Evolutionary conservation across 2,329 filamentous ascomycete genomes (phyloP).

Genomic region (Hypomyces rosellus): DNA sequence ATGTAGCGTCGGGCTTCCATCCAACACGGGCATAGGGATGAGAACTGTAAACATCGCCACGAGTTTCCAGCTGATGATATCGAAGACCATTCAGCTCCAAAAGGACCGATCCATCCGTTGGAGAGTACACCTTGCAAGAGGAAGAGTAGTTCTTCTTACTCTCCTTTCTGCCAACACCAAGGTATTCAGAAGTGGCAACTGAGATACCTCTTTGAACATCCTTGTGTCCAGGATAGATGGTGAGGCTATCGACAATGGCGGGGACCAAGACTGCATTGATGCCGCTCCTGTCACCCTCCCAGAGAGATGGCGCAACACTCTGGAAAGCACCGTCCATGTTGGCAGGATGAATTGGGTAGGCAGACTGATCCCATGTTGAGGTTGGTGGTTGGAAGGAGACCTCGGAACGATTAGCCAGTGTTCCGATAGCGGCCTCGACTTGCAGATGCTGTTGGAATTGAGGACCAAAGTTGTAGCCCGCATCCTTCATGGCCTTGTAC

Average conservation of each 20-base stretch:
- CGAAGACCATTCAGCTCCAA: no score
- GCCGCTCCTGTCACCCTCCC: slow-evolving; percentile 1
- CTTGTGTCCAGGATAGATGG: not conserved
- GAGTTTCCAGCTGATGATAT: no score
- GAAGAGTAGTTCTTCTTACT: no score
- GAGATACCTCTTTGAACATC: not conserved
- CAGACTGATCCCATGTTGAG: slow-evolving; percentile 6
- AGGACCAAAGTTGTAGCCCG: slow-evolving; percentile 10
- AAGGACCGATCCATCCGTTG: no score
- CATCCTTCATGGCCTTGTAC: slow-evolving; percentile 10
- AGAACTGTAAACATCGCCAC: no score
- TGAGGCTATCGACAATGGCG: not conserved
- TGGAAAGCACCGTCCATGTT: slow-evolving; percentile 11
- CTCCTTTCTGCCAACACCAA: no score
- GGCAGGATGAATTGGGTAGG: slow-evolving; percentile 11
- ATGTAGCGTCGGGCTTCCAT: no score
- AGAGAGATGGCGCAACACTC: slow-evolving; percentile 7
- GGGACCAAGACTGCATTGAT: not conserved
- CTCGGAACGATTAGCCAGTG: slow-evolving; percentile 1
- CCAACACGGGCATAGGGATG: no score
- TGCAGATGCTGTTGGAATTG: slow-evolving; percentile 9
- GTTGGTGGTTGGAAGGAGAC: slow-evolving; percentile 2
- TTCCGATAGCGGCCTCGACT: slow-evolving; percentile 5
- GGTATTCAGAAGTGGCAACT: no score
- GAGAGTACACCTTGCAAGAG: no score